Percentiles rank a stretch among this genome's conserved stretches.
phyloP scores from a whole-genome alignment of 805 yeast species.

The Yarrowia sp. region DNA sequence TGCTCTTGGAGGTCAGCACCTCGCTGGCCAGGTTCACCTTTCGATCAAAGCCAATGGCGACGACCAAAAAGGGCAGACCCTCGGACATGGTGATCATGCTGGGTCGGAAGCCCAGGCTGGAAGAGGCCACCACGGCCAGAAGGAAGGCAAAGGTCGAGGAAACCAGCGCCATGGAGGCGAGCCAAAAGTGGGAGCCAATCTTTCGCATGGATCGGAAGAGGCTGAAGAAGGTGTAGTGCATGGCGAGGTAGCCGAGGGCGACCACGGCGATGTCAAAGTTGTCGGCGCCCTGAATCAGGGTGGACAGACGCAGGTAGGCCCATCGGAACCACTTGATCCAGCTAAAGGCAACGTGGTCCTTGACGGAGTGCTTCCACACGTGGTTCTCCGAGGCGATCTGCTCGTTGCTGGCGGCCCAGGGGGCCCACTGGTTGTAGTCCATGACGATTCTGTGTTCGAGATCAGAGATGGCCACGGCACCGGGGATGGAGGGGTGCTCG shows the following conservation, averaged over 20 bases:
- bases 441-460: constrained; percentile 32
- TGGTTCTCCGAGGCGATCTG: constrained; percentile 30
- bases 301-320: constrained; percentile 38
- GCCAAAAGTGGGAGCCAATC: constrained; percentile 83
- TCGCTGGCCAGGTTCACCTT: constrained; percentile 64
- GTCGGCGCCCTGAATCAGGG: constrained; percentile 61
- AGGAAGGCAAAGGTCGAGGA: constrained; percentile 82
- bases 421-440: constrained; percentile 34
- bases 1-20: constrained; percentile 39
- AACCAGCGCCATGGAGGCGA: constrained; percentile 72
- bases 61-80: constrained; percentile 90
- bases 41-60: constrained; percentile 87
- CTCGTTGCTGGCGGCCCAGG: constrained; percentile 36
- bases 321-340: constrained; percentile 41
- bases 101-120: constrained; percentile 56
- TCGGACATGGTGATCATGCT: constrained; percentile 76
- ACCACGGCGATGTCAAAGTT: constrained; percentile 80
- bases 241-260: constrained; percentile 76
- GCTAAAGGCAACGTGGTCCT: constrained; percentile 34
- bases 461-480: constrained; percentile 28
- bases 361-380: constrained; percentile 32
- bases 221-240: constrained; percentile 77
- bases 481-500: constrained; percentile 30
- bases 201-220: constrained; percentile 73
- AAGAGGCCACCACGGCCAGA: constrained; percentile 66